These are phyloP conservation scores for Phlebopus sp. DNA, from an alignment of 1,284 basidiomycete genomes.

Conservation along the genomic window DNA sequence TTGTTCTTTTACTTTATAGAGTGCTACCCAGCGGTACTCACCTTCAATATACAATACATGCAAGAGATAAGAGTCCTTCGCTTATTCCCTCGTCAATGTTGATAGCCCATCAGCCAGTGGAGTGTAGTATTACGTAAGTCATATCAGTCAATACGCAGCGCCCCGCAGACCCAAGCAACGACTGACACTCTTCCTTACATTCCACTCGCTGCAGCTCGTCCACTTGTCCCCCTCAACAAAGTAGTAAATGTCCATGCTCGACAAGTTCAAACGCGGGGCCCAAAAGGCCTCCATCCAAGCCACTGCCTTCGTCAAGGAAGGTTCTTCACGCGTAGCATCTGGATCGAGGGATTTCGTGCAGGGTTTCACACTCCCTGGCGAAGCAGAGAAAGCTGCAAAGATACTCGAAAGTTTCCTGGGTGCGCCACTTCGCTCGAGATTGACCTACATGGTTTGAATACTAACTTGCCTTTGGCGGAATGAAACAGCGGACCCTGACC, in stretches of 20 bases:
- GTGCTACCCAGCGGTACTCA: too few species aligned
- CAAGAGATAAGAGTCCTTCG: too few species aligned
- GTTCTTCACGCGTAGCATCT: slow-evolving; percentile 63
- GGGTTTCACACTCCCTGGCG: slow-evolving; percentile 82
- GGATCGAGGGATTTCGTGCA: slow-evolving; percentile 77
- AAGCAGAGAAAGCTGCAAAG: slow-evolving; percentile 89
- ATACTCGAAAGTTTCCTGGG: slow-evolving; percentile 89
- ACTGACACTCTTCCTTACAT: too few species aligned
- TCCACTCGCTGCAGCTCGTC: background rate
- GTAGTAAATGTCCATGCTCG: slow-evolving; percentile 58
- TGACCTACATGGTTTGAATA: background rate
- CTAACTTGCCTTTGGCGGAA: background rate
- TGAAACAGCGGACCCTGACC: slow-evolving; percentile 76
- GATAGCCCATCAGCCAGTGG: too few species aligned
- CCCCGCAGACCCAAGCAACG: too few species aligned
- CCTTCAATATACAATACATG: too few species aligned
- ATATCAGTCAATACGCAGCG: too few species aligned
- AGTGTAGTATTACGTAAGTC: too few species aligned
- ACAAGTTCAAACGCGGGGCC: slow-evolving; percentile 79
- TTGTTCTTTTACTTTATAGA: too few species aligned
- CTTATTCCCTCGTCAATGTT: too few species aligned
- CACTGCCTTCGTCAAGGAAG: slow-evolving; percentile 65
- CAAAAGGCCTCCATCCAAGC: slow-evolving; percentile 81
- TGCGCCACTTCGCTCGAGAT: slow-evolving; percentile 35
- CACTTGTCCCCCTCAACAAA: slow-evolving; percentile 8